Conservation (phyloP, 805 yeast genomes). For the Grigorovia jiainica region DNA sequence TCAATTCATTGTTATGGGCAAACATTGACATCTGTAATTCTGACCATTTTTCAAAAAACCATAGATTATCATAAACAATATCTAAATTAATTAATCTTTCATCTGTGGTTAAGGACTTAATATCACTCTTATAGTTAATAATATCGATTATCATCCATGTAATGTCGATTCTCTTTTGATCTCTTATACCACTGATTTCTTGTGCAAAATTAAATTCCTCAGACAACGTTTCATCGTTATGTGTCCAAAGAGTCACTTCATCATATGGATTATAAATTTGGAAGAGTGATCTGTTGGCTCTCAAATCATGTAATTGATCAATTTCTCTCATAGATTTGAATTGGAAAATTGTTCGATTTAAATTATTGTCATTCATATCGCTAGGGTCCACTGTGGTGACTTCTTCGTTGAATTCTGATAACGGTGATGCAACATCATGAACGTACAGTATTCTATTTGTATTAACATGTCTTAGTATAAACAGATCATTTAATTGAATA, state of each 20-base stretch:
- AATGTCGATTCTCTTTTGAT: constrained; percentile 53
- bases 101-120: constrained; percentile 30
- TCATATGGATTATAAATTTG: constrained; percentile 73
- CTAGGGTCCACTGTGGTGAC: constrained; percentile 49
- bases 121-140: constrained; percentile 47
- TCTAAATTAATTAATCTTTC: background rate
- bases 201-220: constrained; percentile 92
- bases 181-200: constrained; percentile 90
- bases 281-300: constrained; percentile 61
- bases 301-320: constrained; percentile 35
- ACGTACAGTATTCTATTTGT: constrained; percentile 74
- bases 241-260: constrained; percentile 89
- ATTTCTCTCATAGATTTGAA: constrained; percentile 51
- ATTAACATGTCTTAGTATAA: constrained; percentile 70
- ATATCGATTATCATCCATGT: constrained; percentile 70
- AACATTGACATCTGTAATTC: constrained; percentile 58
- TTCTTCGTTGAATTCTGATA: constrained; percentile 82
- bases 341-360: constrained; percentile 58
- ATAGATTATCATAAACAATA: constrained; percentile 30
- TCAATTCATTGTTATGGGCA: constrained; percentile 51
- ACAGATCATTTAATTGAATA: constrained; percentile 57
- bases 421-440: constrained; percentile 94
- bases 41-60: constrained; percentile 78
- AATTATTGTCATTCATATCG: constrained; percentile 39
- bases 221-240: constrained; percentile 72